Evolutionary conservation across 495 filamentous ascomycete species (phyloP), one percentile per base, ranked within the genome.

Genomic region (Pyrenula aspistea): DNA sequence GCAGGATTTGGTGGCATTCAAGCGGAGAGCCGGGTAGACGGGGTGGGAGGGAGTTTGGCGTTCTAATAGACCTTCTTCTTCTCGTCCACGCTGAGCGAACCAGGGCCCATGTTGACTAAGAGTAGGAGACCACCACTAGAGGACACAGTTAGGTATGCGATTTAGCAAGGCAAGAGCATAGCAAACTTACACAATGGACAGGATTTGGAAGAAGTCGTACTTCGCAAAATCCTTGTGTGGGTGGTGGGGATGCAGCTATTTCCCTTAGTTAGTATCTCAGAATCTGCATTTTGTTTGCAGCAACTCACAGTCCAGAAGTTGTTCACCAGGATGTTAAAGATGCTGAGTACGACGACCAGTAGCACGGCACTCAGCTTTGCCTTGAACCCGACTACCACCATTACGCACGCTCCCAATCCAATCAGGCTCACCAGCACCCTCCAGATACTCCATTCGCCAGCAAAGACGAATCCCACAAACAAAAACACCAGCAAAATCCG

Each of bases 41-140:
- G n/a, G n/a, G n/a, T n/a, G n/a, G n/a, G n/a, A n/a, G n/a, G n/a
- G n/a, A n/a, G n/a, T n/a, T n/a, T n/a, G n/a, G n/a, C n/a, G 50
- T n/a, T 59, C 62, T 87, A 98, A 74, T 98, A 98, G 60, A 98
- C 93, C 81, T 98, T 98, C 85, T 98, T 98, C 85, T 98, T 98
- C 81, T 97, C 94, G 70, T 98, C 93, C 72, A 98, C 89, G 69
- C 88, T 94, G 75, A 96, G 85, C 72, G 95, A 88, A 52, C 93
- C 93, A 12, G 93, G 94, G 55, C 93, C 93, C 84, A 92, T 96
- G 82, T 98, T 98, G 71, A 96, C 89, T 56, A 98, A 80, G 57
- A 98, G 84, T 52, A 98, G 77, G 51, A 98, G 85, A 64, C 93
- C 93, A 56, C 93, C 93, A 59, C 84, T 87, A 53, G 22, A 53